Base-by-base conservation (phyloP, 1,284 basidiomycete species). In the Sporisorium iseilematis-ciliati region DNA sequence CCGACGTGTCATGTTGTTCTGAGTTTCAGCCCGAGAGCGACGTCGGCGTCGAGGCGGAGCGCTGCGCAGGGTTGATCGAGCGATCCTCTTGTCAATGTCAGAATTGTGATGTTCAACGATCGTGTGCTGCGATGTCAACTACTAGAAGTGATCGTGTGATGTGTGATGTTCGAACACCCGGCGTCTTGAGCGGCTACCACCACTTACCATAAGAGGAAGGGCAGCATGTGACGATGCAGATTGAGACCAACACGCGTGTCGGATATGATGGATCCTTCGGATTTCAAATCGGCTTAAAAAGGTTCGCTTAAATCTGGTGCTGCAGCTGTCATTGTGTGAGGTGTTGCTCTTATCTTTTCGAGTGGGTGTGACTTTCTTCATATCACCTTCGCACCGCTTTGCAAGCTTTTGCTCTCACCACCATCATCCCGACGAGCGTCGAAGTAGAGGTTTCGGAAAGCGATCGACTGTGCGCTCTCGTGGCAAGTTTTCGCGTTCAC, bases 1-100 rank as follows among this genome's bases (percentile, higher is more conserved):
- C 78, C 78, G 1, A 75, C 75, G 6, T 77, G 75, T 46, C 75
- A 77, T 52, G 66, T 69, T 31, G 74, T 76, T 7, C 65, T 76
- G 16, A 71, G 68, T 38, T 67, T 76, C 54, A 75, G 63, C 33
- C 73, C 73, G 12, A 52, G 72, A 21, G 40, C 57, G 10, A 10
- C 53, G 18, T 31, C 57, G 1, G 7, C 51, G 7, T 31, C 54
- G 0, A 46, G 55, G 20, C 55, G 50, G 18, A 53, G 38, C 42
- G 46, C 35, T 20, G 35, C 52, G 14, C 51, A 49, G 50, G 46
- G 29, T 14, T 60, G 43, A 48, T 11, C 29, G 14, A 26, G 1
- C n/a, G 14, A 18, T 16, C 25, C 3, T 18, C 3, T 18, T 14
- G 18, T n/a, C 16, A 48, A n/a, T 29, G 46, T 48, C 46, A 61